Conservation (phyloP, 2,329 filamentous ascomycete genomes). For the Phyllosticta capitalensis region DNA sequence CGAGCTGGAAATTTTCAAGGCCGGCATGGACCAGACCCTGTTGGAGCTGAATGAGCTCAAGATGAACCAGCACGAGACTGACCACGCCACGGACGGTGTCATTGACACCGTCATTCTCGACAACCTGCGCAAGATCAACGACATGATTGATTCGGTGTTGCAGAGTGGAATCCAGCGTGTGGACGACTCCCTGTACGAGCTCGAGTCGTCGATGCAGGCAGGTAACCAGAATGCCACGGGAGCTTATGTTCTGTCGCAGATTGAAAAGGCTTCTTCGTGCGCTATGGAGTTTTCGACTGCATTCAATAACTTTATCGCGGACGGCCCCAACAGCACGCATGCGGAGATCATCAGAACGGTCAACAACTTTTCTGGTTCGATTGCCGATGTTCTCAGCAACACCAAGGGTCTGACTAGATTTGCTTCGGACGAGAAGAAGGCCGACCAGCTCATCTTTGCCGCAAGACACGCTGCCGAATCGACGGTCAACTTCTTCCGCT, state of each 20-base stretch:
- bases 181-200: conserved; percentile 91
- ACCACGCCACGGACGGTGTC: conserved; percentile 76
- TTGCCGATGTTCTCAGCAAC: conserved; percentile 91
- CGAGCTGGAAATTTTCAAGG: conserved; percentile 95
- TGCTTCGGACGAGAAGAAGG: conserved; percentile 91
- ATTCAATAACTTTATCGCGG: conserved; percentile 97
- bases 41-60: conserved; percentile 85
- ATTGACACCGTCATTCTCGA: conserved; percentile 82
- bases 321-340: conserved; percentile 84
- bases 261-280: conserved; percentile 89
- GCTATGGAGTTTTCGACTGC: conserved; percentile 96
- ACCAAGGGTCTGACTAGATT: conserved; percentile 91
- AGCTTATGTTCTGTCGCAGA: conserved; percentile 88
- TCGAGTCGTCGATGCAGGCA: conserved; percentile 96
- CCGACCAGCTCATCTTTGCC: conserved; percentile 71
- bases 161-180: conserved; percentile 88
- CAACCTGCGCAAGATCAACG: conserved; percentile 87
- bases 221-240: conserved; percentile 97
- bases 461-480: conserved; percentile 77
- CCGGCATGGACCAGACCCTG: conserved; percentile 92
- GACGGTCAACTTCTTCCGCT: conserved; percentile 90
- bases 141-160: conserved; percentile 93
- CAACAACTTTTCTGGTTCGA: conserved; percentile 78
- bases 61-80: conserved; percentile 51
- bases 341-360: conserved; percentile 88